These are phyloP conservation scores for Plasmodium malariae DNA, from an alignment of 169 alveolate species.

Conservation along the genomic window DNA sequence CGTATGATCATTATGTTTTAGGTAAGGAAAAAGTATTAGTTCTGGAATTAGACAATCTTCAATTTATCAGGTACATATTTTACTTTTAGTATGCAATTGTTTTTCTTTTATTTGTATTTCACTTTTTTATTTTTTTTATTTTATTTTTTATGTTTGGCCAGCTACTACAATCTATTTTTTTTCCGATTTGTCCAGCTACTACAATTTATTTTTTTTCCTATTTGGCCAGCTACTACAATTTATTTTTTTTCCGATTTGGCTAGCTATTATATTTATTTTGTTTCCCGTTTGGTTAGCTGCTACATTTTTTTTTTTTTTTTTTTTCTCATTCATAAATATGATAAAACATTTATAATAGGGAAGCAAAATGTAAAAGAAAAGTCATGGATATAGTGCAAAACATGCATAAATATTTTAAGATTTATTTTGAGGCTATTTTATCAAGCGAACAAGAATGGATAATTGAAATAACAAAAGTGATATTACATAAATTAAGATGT, in stretches of 20 bases:
- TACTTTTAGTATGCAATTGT: too few relatives aligned
- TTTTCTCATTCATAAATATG: not conserved
- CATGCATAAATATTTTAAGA: slow-evolving; percentile 46
- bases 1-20: not conserved
- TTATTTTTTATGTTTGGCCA: not conserved
- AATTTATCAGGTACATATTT: not conserved
- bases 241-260: too few relatives aligned
- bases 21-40: not conserved
- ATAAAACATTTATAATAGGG: slow-evolving; percentile 3
- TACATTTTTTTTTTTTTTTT: not conserved
- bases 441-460: not conserved
- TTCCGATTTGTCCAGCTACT: too few relatives aligned
- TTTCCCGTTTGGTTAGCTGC: not conserved
- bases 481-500: slow-evolving; percentile 28
- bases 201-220: too few relatives aligned
- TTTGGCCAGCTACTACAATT: too few relatives aligned
- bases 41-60: slow-evolving; percentile 14
- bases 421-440: slow-evolving; percentile 24
- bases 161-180: too few relatives aligned
- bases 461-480: slow-evolving; percentile 27
- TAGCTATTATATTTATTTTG: too few relatives aligned
- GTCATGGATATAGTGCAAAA: slow-evolving; percentile 8
- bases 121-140: too few relatives aligned
- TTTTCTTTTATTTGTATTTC: too few relatives aligned
- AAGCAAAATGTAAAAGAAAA: slow-evolving; percentile 4